These are phyloP conservation scores for Pseudonectria foliicola DNA, from an alignment of 2,329 filamentous ascomycete genomes.

Conservation along the genomic window DNA sequence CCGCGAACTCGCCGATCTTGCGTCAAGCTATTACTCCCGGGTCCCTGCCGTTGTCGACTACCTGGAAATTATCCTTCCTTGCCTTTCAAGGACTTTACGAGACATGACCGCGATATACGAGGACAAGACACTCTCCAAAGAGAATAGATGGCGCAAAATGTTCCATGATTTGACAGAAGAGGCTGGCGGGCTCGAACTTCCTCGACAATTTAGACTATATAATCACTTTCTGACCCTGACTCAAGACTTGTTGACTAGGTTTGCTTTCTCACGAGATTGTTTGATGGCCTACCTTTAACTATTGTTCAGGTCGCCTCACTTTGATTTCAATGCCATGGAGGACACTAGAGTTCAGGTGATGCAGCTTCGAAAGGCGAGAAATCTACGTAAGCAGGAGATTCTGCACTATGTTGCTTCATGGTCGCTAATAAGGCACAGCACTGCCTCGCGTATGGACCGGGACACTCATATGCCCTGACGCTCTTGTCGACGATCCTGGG, in stretches of 20 bases:
- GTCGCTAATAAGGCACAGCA: constrained; percentile 17
- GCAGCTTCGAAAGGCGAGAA: constrained; percentile 43
- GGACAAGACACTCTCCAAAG: constrained; percentile 39
- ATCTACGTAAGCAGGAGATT: constrained; percentile 38
- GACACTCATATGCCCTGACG: constrained; percentile 26
- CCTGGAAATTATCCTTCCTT: constrained; percentile 50
- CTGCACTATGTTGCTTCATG: not conserved
- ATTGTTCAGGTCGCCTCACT: constrained; percentile 35
- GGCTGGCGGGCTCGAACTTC: constrained; percentile 42
- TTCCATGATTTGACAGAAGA: constrained; percentile 49
- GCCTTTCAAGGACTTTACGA: constrained; percentile 42
- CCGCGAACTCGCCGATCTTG: constrained; percentile 47
- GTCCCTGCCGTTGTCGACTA: constrained; percentile 47
- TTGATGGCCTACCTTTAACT: constrained; percentile 9
- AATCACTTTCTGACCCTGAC: constrained; percentile 46
- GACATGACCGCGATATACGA: constrained; percentile 48
- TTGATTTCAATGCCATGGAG: constrained; percentile 50
- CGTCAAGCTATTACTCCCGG: constrained; percentile 43
- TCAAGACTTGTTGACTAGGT: constrained; percentile 46
- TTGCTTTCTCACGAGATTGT: constrained; percentile 8
- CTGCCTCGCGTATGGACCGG: constrained; percentile 30
- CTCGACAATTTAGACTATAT: constrained; percentile 48
- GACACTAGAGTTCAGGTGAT: constrained; percentile 41
- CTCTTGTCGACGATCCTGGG: constrained; percentile 21
- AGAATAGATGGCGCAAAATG: constrained; percentile 52